A percentile compares a stretch with the other conserved stretches of the same genome.
phyloP scores from a whole-genome alignment of 345 rosid species.

The Heritiera littoralis region DNA sequence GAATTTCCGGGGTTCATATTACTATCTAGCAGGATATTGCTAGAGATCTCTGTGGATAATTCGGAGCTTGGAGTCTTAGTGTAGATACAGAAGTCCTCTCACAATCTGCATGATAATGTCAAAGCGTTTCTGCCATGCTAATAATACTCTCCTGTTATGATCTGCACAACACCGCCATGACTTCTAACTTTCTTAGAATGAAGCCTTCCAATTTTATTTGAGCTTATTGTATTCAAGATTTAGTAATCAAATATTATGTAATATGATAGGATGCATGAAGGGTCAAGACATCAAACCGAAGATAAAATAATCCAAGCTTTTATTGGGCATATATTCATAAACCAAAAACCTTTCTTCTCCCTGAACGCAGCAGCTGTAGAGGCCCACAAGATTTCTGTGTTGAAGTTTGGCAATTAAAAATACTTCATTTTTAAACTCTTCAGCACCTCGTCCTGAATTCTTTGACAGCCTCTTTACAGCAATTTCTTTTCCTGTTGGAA shows the following conservation, averaged over 20 bases:
- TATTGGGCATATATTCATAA: conserved; percentile 42
- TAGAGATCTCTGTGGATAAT: conserved; percentile 2
- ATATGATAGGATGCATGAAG: background rate
- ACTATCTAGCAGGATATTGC: background rate
- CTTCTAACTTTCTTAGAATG: too few species aligned
- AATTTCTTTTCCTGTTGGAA: background rate
- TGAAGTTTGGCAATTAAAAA: conserved; percentile 6
- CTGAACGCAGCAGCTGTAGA: background rate
- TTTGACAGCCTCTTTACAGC: background rate
- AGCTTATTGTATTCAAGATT: too few species aligned
- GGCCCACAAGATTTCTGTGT: background rate
- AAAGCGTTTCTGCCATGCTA: background rate
- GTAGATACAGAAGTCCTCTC: background rate
- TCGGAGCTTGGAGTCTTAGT: background rate
- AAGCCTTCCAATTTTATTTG: too few species aligned
- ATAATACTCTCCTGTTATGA: background rate
- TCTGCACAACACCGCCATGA: background rate
- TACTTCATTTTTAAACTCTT: background rate
- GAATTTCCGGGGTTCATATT: background rate
- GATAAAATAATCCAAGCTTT: conserved; percentile 24
- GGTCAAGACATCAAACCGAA: background rate
- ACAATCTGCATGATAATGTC: background rate
- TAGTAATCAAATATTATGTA: too few species aligned
- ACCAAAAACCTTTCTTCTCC: conserved; percentile 1
- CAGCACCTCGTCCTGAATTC: background rate